Conservation (phyloP, 1,284 basidiomycete genomes). For the Cystobasidium slooffiae region DNA sequence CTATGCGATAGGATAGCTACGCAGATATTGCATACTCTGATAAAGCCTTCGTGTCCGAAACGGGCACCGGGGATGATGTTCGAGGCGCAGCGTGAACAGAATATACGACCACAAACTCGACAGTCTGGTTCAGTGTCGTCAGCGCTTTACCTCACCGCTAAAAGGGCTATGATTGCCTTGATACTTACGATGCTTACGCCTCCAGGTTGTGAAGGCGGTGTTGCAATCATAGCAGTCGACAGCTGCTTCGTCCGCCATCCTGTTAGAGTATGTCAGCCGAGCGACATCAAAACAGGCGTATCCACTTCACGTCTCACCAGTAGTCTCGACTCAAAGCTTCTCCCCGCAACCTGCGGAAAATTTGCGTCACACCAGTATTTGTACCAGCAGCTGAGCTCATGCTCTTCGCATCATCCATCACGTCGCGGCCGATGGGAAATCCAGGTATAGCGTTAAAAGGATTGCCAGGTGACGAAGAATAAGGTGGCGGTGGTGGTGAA, state of each 20-base stretch:
- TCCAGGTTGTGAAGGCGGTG: slow-evolving; percentile 86
- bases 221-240: slow-evolving; percentile 95
- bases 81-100: slow-evolving; percentile 92
- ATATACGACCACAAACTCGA: slow-evolving; percentile 66
- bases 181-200: slow-evolving; percentile 91
- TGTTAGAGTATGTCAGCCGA: not conserved
- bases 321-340: slow-evolving; percentile 40
- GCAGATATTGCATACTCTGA: slow-evolving; percentile 93
- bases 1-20: slow-evolving; percentile 71
- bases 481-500: slow-evolving; percentile 28
- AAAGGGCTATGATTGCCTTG: slow-evolving; percentile 61
- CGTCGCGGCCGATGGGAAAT: slow-evolving; percentile 34
- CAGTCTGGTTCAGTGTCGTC: slow-evolving; percentile 26
- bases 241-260: slow-evolving; percentile 96
- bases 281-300: slow-evolving; percentile 6
- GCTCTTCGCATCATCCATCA: slow-evolving; percentile 41
- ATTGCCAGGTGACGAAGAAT: slow-evolving; percentile 8
- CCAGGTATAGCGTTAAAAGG: slow-evolving; percentile 42
- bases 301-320: slow-evolving; percentile 16
- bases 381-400: slow-evolving; percentile 29
- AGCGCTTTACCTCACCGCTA: not conserved
- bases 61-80: slow-evolving; percentile 94
- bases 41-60: slow-evolving; percentile 88
- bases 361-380: slow-evolving; percentile 35
- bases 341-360: slow-evolving; percentile 44